Evolutionary conservation across 768 basidiomycete species (phyloP).

Genomic region (Auricularia sp.): DNA sequence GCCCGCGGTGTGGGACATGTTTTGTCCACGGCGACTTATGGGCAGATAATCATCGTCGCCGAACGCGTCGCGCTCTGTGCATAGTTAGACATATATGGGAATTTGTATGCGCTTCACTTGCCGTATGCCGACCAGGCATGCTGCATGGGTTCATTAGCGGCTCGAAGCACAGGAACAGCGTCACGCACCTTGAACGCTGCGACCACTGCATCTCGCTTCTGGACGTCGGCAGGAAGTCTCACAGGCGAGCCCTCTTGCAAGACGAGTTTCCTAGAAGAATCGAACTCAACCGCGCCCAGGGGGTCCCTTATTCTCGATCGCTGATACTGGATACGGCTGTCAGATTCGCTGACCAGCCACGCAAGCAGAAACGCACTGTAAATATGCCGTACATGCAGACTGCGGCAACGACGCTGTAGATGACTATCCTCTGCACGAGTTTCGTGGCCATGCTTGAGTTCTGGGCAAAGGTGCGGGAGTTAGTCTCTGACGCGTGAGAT

Average conservation of each 20-base stretch:
- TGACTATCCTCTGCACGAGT: not conserved
- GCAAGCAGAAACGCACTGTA: not conserved
- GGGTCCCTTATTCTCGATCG: not conserved
- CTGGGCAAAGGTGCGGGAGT: not conserved
- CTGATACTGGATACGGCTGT: not conserved
- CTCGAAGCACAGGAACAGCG: conserved; percentile 5
- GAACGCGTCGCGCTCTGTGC: conserved; percentile 76
- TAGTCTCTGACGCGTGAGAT: not conserved
- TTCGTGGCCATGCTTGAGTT: not conserved
- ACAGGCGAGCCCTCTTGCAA: not conserved
- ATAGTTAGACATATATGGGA: conserved; percentile 10
- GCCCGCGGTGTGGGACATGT: conserved; percentile 59
- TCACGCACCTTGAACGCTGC: conserved; percentile 63
- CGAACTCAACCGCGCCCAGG: not conserved
- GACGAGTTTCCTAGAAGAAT: not conserved
- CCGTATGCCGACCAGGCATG: conserved; percentile 84
- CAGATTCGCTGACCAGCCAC: not conserved
- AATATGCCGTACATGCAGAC: not conserved
- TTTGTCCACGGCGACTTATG: conserved; percentile 58
- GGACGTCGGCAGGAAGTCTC: conserved; percentile 42
- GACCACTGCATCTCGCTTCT: conserved; percentile 59
- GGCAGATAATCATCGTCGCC: conserved; percentile 91
- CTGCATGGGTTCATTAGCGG: conserved; percentile 27
- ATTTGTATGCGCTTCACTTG: conserved; percentile 21
- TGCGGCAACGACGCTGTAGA: not conserved